Evolutionary conservation across 768 basidiomycete species (phyloP), one percentile per base, ranked within the genome.

Genomic region (Auricularia heimuer): DNA sequence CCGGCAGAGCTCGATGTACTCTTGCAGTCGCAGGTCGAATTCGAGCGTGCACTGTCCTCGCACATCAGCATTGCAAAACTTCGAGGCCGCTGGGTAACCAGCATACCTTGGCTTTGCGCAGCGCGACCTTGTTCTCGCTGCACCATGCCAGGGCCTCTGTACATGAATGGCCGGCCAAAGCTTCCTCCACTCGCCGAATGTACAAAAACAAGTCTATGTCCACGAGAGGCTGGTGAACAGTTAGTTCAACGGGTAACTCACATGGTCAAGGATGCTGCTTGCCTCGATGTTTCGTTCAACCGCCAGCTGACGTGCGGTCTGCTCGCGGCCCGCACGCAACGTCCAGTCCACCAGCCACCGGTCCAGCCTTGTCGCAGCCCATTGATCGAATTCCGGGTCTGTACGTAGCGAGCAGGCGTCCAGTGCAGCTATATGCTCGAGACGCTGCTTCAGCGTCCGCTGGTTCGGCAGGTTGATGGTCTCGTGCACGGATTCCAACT

Each of bases 261-360:
- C 29, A 29, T 29, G 12, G 39, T 42, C 39, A 7, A 42, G 12
- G 39, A 42, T 42, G 8, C 39, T 14, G 39, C 83, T 69, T 73
- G 90, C 92, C 79, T 94, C 89, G 66, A 98, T 89, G 21, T 81
- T 80, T 73, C 84, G 86, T 67, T 91, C 86, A 68, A 82, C 80
- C 24, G 94, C 90, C 58, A 98, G 82, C 68, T 80, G 80, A 69
- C 80, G 79, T 2, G 97, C 95, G 1, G 92, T 88, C 69, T 83
- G 81, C 68, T 87, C 84, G 70, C 88, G 88, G 37, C 90, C 93
- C 44, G 81, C 84, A 64, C 95, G 81, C 58, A 98, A 78, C 42
- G 88, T 83, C 89, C 96, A 96, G 73, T 99, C 97, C 2, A 96
- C 89, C 39, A 98, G 80, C 88, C 93, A 96, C 67, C 94, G 79